Conservation (phyloP, 2,329 filamentous ascomycete species). For the Elsinoe arachidis region DNA sequence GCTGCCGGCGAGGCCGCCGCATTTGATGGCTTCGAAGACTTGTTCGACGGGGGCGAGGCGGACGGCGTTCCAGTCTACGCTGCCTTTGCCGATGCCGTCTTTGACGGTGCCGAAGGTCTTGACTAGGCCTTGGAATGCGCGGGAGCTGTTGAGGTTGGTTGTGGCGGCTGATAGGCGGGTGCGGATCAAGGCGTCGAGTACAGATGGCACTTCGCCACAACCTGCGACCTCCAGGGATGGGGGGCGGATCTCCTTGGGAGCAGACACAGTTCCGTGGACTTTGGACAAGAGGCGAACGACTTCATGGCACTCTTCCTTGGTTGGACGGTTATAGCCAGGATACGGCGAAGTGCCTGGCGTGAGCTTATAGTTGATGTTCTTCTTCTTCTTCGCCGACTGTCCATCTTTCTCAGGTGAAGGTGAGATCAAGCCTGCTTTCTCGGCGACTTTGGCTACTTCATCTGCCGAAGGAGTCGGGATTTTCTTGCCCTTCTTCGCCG, state of each 20-base stretch:
- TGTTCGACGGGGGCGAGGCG: conserved; percentile 49
- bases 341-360: conserved; percentile 53
- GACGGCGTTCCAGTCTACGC: conserved; percentile 67
- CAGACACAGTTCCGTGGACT: conserved; percentile 55
- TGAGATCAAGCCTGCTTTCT: conserved; percentile 13
- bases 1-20: conserved; percentile 59
- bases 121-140: conserved; percentile 58
- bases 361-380: conserved; percentile 37
- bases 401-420: conserved; percentile 14
- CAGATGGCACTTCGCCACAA: conserved; percentile 57
- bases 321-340: conserved; percentile 57
- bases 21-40: conserved; percentile 60
- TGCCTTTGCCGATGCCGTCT: conserved; percentile 58
- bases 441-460: conserved; percentile 15
- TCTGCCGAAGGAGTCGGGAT: neutral
- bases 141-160: conserved; percentile 52
- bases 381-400: conserved; percentile 30
- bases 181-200: conserved; percentile 55
- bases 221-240: conserved; percentile 65
- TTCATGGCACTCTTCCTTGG: conserved; percentile 57
- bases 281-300: conserved; percentile 57
- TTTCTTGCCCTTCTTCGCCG: conserved; percentile 16
- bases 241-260: conserved; percentile 58
- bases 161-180: conserved; percentile 56
- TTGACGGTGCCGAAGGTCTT: conserved; percentile 54